Base-by-base conservation (phyloP, 2,329 filamentous ascomycete genomes). In the Venturia asperata region DNA sequence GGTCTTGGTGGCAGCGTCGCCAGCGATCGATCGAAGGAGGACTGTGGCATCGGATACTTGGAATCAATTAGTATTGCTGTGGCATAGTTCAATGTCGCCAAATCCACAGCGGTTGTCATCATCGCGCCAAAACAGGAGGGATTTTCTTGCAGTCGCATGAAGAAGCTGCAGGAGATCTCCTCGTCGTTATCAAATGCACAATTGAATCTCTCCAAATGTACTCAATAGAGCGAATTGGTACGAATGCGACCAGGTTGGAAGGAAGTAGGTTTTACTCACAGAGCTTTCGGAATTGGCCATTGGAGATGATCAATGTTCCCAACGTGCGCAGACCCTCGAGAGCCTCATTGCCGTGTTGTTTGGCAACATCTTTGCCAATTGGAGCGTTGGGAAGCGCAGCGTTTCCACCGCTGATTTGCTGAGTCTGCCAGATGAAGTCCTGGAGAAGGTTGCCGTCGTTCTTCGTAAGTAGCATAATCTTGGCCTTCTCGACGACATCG, bases 341-440 rank as follows among this genome's bases (percentile, higher is more conserved):
- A 1, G 89, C 91, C 74, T 93, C 83, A 68, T 94, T 86, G 49
- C 88, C 91, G 74, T 99, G 91, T 73, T 93, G 87, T 78, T 89
- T 86, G 34, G 90, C 90, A 1, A 84, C 83, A 0, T 90, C 87
- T 80, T 91, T 95, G 73, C 86, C 83, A 61, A 96, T 71, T 0
- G 91, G 88, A 1, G 85, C 83, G 65, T 82, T 81, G 3, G 91
- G 90, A 0, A 81, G 77, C 66, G 78, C 75, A 34, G 90, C 82
- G 63, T 83, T 81, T 71, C 82, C 87, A 17, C 84, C 79, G 64
- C 86, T 85, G 68, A 94, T 87, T 60, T 89, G 83, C 73, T 91
- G 86, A 0, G 92, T 92, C 74, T 96, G 90, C 89, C 90, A 99
- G 77, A 97, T 91, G 77, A 99, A 97, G 72, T 99, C 92, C 74